These are phyloP conservation scores for Extremus antarcticus DNA, from an alignment of 495 filamentous ascomycete genomes.

Conservation along the genomic window DNA sequence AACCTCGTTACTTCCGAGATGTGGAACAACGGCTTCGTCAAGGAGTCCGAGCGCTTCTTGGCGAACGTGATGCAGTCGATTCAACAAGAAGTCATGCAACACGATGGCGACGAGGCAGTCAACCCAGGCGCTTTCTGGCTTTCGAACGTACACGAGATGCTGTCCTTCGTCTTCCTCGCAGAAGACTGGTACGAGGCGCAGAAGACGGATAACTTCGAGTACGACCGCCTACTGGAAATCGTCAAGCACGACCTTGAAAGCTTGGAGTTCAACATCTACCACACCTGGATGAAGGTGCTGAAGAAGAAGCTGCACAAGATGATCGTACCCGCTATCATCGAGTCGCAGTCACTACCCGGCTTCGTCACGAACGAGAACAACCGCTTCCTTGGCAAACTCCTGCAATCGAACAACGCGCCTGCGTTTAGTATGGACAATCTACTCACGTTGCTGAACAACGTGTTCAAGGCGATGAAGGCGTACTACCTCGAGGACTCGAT, in stretches of 20 bases:
- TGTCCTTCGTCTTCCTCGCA: slow-evolving; percentile 97
- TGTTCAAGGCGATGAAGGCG: slow-evolving; percentile 95
- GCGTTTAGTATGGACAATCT: slow-evolving; percentile 99
- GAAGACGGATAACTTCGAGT: slow-evolving; percentile 98
- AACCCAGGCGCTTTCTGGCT: slow-evolving; percentile 98
- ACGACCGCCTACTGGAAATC: slow-evolving; percentile 93
- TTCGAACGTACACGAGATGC: slow-evolving; percentile 99
- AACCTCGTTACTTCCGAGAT: slow-evolving; percentile 99
- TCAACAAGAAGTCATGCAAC: slow-evolving; percentile 97
- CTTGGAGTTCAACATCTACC: slow-evolving; percentile 99
- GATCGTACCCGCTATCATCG: slow-evolving; percentile 98
- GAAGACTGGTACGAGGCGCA: slow-evolving; percentile 99
- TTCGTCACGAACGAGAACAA: slow-evolving; percentile 98
- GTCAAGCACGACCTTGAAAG: slow-evolving; percentile 98
- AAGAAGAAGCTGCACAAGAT: slow-evolving; percentile 99
- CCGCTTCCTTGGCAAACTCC: slow-evolving; percentile 91
- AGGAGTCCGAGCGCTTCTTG: slow-evolving; percentile 96
- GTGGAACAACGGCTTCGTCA: slow-evolving; percentile 99
- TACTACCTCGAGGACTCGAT: slow-evolving; percentile 96
- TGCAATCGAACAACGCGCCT: slow-evolving; percentile 75
- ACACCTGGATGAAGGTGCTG: slow-evolving; percentile 99
- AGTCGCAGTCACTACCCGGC: slow-evolving; percentile 93
- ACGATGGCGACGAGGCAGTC: slow-evolving; percentile 93
- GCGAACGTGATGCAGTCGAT: slow-evolving; percentile 99
- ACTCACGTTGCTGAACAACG: slow-evolving; percentile 89